Percentiles rank a stretch among this genome's conserved stretches.
Evolutionary conservation across 2,329 filamentous ascomycete genomes (phyloP).

Genomic region (Lachnellula suecica): DNA sequence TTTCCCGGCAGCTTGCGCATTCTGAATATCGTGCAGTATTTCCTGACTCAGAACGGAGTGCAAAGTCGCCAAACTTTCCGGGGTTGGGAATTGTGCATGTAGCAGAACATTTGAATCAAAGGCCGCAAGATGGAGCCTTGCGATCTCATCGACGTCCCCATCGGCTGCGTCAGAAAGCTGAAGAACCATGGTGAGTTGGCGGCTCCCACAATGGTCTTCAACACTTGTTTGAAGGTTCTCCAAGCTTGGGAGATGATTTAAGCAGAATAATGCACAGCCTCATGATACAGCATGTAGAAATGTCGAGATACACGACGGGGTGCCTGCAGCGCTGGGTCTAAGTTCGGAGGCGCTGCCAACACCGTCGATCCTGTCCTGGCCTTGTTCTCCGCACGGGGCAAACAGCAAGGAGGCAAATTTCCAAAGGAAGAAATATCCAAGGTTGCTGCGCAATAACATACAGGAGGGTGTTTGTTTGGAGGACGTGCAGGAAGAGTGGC

Average conservation of each 20-base stretch:
- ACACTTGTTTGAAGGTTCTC: neutral
- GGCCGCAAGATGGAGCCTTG: constrained; percentile 31
- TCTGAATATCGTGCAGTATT: constrained; percentile 13
- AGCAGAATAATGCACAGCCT: too few species aligned
- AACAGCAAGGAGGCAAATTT: too few species aligned
- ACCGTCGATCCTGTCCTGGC: too few species aligned
- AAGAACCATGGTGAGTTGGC: constrained; percentile 20
- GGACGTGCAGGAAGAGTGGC: too few species aligned
- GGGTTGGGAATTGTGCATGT: constrained; percentile 28
- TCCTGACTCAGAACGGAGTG: constrained; percentile 20
- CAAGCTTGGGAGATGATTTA: too few species aligned
- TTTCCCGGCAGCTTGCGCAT: constrained; percentile 11
- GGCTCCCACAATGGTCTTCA: neutral
- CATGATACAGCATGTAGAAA: neutral
- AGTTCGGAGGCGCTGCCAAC: neutral
- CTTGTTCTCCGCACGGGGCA: too few species aligned
- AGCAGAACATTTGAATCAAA: constrained; percentile 26
- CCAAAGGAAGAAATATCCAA: too few species aligned
- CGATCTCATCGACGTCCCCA: constrained; percentile 25
- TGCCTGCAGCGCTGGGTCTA: neutral
- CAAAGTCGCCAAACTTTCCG: constrained; percentile 15
- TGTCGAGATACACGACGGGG: too few species aligned
- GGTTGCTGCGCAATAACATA: too few species aligned
- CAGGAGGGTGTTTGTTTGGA: too few species aligned
- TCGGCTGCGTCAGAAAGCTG: constrained; percentile 16